phyloP scores from a whole-genome alignment of 345 rosid species.

The Angophora floribunda region DNA sequence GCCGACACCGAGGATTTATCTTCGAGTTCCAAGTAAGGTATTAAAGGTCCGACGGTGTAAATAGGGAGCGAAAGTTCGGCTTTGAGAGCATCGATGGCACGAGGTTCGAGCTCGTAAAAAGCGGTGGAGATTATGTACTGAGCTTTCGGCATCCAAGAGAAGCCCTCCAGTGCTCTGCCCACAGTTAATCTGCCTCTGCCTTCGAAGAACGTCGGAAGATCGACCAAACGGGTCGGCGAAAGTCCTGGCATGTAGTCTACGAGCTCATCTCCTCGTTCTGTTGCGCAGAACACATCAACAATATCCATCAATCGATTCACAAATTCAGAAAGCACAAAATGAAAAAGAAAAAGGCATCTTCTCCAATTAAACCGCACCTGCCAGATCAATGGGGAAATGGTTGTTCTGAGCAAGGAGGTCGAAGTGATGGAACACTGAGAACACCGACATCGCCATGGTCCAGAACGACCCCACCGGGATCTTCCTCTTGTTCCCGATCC shows the following conservation, averaged over 20 bases:
- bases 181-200: not conserved
- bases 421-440: conserved; percentile 5
- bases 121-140: not conserved
- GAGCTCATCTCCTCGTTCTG: conserved; percentile 9
- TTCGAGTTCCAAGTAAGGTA: conserved; percentile 18
- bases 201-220: conserved; percentile 4
- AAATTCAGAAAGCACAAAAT: not conserved
- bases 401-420: not conserved
- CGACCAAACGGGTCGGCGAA: conserved; percentile 10
- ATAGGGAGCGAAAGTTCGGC: not conserved
- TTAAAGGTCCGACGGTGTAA: conserved; percentile 32
- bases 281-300: not conserved
- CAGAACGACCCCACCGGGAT: not conserved
- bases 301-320: not conserved
- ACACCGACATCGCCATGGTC: not conserved
- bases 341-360: not conserved
- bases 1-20: not conserved
- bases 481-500: not conserved
- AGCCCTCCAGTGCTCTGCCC: not conserved
- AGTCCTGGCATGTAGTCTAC: conserved; percentile 25
- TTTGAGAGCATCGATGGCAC: not conserved
- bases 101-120: not conserved
- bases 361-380: not conserved
- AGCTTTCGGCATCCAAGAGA: not conserved
- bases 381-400: not conserved